phyloP scores from a whole-genome alignment of 306 rosid species.

The Corylus avellana region DNA sequence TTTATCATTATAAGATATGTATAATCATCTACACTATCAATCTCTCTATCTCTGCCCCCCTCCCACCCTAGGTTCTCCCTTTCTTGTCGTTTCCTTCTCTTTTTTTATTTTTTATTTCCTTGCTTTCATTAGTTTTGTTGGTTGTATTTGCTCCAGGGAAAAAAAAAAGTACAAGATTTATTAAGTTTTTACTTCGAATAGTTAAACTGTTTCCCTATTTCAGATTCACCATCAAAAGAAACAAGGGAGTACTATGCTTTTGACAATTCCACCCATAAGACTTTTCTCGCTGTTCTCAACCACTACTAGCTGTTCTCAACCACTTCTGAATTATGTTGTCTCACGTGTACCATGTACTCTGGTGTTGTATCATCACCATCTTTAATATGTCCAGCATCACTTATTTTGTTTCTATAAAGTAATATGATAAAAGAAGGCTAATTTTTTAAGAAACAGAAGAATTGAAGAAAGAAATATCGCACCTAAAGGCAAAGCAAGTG shows the following conservation, averaged over 20 bases:
- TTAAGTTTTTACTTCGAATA: background rate
- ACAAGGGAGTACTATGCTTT: conserved; percentile 30
- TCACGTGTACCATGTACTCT: conserved; percentile 44
- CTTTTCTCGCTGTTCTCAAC: conserved; percentile 49
- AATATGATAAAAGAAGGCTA: background rate
- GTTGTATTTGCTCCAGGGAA: too few relatives aligned
- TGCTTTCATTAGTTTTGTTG: too few relatives aligned
- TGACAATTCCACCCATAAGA: conserved; percentile 39
- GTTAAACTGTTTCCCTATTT: conserved; percentile 23
- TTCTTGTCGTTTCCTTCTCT: too few relatives aligned
- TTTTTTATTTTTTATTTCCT: too few relatives aligned
- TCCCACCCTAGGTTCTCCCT: too few relatives aligned
- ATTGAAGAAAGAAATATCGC: background rate
- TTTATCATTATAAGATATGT: too few relatives aligned
- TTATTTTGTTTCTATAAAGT: background rate
- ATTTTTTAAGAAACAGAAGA: background rate
- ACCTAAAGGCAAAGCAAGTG: background rate
- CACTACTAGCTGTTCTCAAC: conserved; percentile 52
- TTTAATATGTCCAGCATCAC: background rate
- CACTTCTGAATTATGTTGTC: conserved; percentile 43
- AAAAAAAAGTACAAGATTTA: too few relatives aligned
- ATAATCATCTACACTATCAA: too few relatives aligned
- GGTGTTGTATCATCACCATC: conserved; percentile 14
- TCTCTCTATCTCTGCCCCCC: too few relatives aligned
- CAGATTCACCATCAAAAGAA: conserved; percentile 31